These are phyloP conservation scores for Scleromitrula shiraiana DNA, from an alignment of 2,329 filamentous ascomycete genomes.

Conservation along the genomic window DNA sequence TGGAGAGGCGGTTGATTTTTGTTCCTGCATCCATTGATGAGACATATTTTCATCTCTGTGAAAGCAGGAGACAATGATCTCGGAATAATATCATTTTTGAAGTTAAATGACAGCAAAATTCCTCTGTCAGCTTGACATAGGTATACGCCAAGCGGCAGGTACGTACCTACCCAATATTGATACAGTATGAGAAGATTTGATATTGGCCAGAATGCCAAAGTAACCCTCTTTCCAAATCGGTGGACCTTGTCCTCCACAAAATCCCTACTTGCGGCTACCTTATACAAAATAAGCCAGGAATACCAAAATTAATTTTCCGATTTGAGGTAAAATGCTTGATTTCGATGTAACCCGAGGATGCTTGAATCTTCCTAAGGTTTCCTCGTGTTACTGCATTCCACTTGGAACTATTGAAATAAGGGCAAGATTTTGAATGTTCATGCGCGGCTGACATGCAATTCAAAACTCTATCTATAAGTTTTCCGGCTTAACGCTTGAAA, in stretches of 20 bases:
- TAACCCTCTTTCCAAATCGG: neutral
- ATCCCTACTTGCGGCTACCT: neutral
- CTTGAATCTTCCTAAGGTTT: neutral
- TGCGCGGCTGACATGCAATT: neutral
- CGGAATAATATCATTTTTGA: neutral
- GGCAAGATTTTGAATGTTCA: neutral
- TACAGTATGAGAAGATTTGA: neutral
- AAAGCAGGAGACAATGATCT: neutral
- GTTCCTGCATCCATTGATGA: neutral
- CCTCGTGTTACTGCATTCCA: neutral
- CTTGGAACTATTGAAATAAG: conserved; percentile 7
- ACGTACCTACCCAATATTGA: too few species aligned
- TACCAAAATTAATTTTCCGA: neutral
- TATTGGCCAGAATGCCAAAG: neutral
- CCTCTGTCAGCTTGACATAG: neutral
- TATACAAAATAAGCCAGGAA: neutral
- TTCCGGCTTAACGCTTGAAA: too few species aligned
- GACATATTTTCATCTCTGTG: too few species aligned
- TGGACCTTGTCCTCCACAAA: neutral
- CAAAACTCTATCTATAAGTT: too few species aligned
- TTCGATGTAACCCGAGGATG: neutral
- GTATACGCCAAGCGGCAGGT: neutral
- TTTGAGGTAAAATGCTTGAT: conserved; percentile 1
- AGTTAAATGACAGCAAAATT: neutral
- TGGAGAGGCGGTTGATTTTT: neutral